phyloP scores from a whole-genome alignment of 2,329 filamentous ascomycete genomes.

The Tricladium varicosporioides region DNA sequence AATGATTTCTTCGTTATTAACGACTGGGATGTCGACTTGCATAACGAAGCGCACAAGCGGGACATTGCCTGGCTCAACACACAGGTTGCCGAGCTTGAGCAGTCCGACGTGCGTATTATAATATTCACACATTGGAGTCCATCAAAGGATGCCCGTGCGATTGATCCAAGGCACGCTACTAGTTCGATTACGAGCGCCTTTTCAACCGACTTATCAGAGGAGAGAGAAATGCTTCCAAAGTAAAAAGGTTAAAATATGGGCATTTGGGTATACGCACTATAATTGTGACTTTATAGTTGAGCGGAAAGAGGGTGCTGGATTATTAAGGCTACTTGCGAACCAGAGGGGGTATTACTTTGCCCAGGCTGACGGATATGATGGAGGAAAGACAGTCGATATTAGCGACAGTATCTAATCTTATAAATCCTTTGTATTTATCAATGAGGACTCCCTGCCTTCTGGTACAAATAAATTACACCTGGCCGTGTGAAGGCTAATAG shows the following conservation, averaged over 20 bases:
- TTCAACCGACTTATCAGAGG: constrained; percentile 48
- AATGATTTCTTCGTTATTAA: constrained; percentile 13
- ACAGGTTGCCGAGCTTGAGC: constrained; percentile 34
- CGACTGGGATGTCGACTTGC: constrained; percentile 11
- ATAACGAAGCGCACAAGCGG: constrained; percentile 9
- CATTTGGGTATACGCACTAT: constrained; percentile 46
- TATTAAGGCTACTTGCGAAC: constrained; percentile 42
- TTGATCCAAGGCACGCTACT: not conserved
- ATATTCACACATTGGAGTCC: constrained; percentile 35
- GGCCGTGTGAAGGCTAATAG: too few species aligned
- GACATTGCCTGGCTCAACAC: constrained; percentile 40
- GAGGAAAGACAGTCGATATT: not conserved
- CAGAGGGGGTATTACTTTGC: constrained; percentile 39
- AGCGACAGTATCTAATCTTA: too few species aligned
- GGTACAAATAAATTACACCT: too few species aligned
- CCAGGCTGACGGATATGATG: not conserved
- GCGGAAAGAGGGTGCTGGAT: constrained; percentile 19
- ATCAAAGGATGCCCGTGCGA: not conserved
- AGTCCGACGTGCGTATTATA: constrained; percentile 35
- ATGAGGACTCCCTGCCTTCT: too few species aligned
- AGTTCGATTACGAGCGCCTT: constrained; percentile 42
- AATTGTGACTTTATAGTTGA: constrained; percentile 41
- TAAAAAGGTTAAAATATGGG: constrained; percentile 38
- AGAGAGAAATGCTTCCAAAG: constrained; percentile 23
- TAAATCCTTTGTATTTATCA: too few species aligned